Conservation (phyloP, 2,329 filamentous ascomycete species). For the Mycosphaerelloides madeirae region DNA sequence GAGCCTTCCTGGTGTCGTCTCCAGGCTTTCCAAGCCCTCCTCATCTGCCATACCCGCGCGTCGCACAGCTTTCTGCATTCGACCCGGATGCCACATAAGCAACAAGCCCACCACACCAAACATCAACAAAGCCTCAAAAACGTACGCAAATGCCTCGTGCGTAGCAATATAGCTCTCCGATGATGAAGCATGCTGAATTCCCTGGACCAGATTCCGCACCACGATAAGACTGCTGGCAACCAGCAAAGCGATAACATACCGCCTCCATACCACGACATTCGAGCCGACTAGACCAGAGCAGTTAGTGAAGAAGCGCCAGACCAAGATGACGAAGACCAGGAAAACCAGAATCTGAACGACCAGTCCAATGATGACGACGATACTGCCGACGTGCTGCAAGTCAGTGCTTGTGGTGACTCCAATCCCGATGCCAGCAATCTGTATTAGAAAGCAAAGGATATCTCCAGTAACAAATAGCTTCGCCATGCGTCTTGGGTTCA, state of each 20-base stretch:
- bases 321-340: constrained; percentile 49
- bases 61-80: constrained; percentile 8
- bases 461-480: constrained; percentile 54
- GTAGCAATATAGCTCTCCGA: constrained; percentile 39
- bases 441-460: constrained; percentile 49
- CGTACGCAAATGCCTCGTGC: constrained; percentile 41
- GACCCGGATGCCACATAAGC: constrained; percentile 9
- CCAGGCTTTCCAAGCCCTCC: no score
- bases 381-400: constrained; percentile 39
- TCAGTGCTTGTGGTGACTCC: constrained; percentile 15
- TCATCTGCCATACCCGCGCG: no score
- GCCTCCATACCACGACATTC: constrained; percentile 31
- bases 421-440: constrained; percentile 42
- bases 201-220: constrained; percentile 44
- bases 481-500: constrained; percentile 46
- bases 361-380: constrained; percentile 53
- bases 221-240: constrained; percentile 40
- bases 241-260: constrained; percentile 37
- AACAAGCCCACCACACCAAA: constrained; percentile 23
- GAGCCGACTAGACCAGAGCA: constrained; percentile 7
- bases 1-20: no score
- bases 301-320: constrained; percentile 47
- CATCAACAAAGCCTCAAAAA: constrained; percentile 45
- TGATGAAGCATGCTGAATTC: constrained; percentile 46
- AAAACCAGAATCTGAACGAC: constrained; percentile 57